Conservation (phyloP, 371 early-diverging fungal species). For the Blakeslea trispora region DNA sequence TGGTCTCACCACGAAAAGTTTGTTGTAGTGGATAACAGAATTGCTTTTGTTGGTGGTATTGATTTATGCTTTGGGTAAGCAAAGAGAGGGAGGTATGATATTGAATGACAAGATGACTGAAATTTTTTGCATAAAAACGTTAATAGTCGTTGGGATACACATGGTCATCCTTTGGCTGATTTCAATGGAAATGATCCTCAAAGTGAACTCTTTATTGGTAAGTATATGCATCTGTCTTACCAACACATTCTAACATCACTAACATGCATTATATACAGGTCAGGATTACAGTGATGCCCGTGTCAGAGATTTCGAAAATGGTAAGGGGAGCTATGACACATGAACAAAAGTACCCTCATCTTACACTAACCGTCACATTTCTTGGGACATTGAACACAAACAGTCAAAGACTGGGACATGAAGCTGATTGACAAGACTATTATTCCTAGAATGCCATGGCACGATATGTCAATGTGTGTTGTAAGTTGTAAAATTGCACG, state of each 20-base stretch:
- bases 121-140: too few relatives aligned
- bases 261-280: constrained; percentile 42
- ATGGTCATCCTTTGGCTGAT: constrained; percentile 82
- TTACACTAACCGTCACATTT: too few relatives aligned
- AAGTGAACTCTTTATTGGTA: constrained; percentile 46
- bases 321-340: constrained; percentile 30
- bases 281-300: constrained; percentile 93
- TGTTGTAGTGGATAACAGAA: constrained; percentile 78
- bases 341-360: neutral
- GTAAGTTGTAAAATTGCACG: constrained; percentile 33
- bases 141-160: constrained; percentile 84
- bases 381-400: constrained; percentile 12
- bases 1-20: constrained; percentile 80
- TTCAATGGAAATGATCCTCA: constrained; percentile 34
- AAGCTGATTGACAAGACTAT: constrained; percentile 64
- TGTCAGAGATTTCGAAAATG: constrained; percentile 84
- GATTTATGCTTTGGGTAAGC: constrained; percentile 86
- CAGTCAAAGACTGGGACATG: constrained; percentile 64
- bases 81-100: neutral
- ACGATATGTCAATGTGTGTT: constrained; percentile 84
- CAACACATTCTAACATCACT: neutral
- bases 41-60: constrained; percentile 93
- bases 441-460: constrained; percentile 95
- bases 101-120: neutral
- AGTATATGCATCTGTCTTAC: neutral